phyloP scores from a whole-genome alignment of 371 early-diverging fungal species.

The Dentiscutata heterogama region DNA sequence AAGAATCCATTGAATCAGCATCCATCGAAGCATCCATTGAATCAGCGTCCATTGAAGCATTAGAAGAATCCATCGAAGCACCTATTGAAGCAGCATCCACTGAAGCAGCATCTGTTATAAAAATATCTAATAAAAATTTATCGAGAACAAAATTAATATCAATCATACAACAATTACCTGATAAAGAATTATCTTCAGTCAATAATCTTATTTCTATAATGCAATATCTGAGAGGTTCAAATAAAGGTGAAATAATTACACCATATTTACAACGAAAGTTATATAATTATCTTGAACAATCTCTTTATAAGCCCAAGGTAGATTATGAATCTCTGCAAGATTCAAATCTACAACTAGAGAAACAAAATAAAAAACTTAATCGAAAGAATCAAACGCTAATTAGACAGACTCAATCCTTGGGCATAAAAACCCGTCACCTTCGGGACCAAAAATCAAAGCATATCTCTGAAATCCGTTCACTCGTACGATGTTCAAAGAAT shows the following conservation, averaged over 20 bases:
- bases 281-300: neutral
- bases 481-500: too few relatives aligned
- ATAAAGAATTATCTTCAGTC: neutral
- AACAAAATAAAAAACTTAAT: neutral
- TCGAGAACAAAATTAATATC: neutral
- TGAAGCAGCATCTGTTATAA: neutral
- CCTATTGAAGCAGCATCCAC: neutral
- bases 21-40: too few relatives aligned
- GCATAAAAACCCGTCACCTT: too few relatives aligned
- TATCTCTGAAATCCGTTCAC: too few relatives aligned
- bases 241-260: neutral
- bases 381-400: neutral
- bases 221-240: neutral
- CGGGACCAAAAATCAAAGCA: too few relatives aligned
- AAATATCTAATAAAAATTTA: too few relatives aligned
- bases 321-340: neutral
- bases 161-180: neutral
- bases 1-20: neutral
- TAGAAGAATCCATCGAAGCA: too few relatives aligned
- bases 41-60: too few relatives aligned
- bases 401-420: too few relatives aligned
- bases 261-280: neutral
- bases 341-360: neutral
- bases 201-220: constrained; percentile 2
- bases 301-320: neutral